Evolutionary conservation across 1,139 yeast species (phyloP).

Genomic region (Kodamaea anthophila): DNA sequence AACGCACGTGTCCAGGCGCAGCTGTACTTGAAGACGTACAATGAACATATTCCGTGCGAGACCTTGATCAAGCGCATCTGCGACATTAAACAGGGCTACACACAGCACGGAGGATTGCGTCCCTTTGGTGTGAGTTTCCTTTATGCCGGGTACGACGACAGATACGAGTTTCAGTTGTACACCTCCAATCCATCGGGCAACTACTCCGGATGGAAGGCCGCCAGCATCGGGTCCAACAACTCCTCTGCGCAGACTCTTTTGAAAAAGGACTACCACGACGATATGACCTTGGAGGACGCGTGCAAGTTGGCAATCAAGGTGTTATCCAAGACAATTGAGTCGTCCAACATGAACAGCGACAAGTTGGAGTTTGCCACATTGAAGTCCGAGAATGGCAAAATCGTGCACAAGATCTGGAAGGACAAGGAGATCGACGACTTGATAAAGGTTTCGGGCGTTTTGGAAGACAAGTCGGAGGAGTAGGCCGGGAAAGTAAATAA

Average conservation of each 20-base stretch:
- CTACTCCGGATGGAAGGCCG: constrained; percentile 98
- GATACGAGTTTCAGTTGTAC: constrained; percentile 85
- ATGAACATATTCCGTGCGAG: constrained; percentile 90
- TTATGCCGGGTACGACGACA: constrained; percentile 92
- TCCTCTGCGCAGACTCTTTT: constrained; percentile 93
- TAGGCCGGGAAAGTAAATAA: no score
- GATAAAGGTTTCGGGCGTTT: constrained; percentile 68
- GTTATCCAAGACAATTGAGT: constrained; percentile 89
- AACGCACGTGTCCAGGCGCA: constrained; percentile 86
- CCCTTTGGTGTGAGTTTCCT: constrained; percentile 97
- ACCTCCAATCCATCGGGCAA: constrained; percentile 97
- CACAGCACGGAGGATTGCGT: constrained; percentile 97
- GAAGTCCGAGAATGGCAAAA: constrained; percentile 44
- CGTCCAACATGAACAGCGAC: constrained; percentile 76
- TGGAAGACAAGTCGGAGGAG: constrained; percentile 33
- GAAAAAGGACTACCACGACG: constrained; percentile 92
- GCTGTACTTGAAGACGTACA: constrained; percentile 73
- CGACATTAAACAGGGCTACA: constrained; percentile 94
- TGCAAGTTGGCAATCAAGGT: constrained; percentile 87
- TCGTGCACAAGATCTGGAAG: constrained; percentile 70
- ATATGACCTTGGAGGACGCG: constrained; percentile 69
- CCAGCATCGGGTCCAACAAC: constrained; percentile 93
- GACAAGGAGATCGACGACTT: constrained; percentile 71
- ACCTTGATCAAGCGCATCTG: constrained; percentile 82
- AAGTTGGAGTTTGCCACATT: constrained; percentile 85